Evolutionary conservation across 495 filamentous ascomycete genomes (phyloP).

Genomic region (Margaritispora aquatica): DNA sequence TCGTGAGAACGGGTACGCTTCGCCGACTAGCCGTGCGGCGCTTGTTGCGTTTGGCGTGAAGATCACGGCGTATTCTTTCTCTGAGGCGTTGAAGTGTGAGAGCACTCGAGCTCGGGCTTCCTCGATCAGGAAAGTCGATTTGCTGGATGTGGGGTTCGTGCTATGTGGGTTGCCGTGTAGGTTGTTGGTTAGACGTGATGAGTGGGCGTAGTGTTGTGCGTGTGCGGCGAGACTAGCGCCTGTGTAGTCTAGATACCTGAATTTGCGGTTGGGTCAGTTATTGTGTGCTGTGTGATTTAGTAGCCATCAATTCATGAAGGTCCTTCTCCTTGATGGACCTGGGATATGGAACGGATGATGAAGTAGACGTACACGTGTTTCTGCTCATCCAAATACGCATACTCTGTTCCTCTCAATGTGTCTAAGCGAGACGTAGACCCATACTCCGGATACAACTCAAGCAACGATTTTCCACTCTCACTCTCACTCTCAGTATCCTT

Average conservation of each 20-base stretch:
- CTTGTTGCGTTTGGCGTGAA: slow-evolving; percentile 57
- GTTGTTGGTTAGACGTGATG: slow-evolving; percentile 23
- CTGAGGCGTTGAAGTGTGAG: slow-evolving; percentile 47
- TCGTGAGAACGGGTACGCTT: slow-evolving; percentile 31
- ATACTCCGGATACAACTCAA: slow-evolving; percentile 25
- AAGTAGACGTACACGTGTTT: slow-evolving; percentile 24
- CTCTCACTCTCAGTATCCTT: too few relatives aligned
- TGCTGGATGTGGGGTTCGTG: slow-evolving; percentile 39
- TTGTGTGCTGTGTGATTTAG: not conserved
- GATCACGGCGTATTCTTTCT: slow-evolving; percentile 52
- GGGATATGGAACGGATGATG: not conserved
- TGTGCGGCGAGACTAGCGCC: slow-evolving; percentile 26
- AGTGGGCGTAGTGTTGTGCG: slow-evolving; percentile 23
- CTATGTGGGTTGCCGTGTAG: slow-evolving; percentile 59
- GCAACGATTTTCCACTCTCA: not conserved
- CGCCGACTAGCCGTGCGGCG: slow-evolving; percentile 49
- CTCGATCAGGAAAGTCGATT: slow-evolving; percentile 40
- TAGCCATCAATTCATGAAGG: not conserved
- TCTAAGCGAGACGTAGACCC: slow-evolving; percentile 22
- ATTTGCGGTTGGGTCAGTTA: not conserved
- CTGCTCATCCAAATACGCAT: slow-evolving; percentile 27
- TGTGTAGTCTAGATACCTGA: slow-evolving; percentile 28
- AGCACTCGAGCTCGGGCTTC: slow-evolving; percentile 40
- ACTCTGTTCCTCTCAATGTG: slow-evolving; percentile 23
- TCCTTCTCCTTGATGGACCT: too few relatives aligned